Percentiles rank a stretch among this genome's conserved stretches.
Evolutionary conservation across 2,329 filamentous ascomycete genomes (phyloP).

Genomic region (Microdochium bolleyi): DNA sequence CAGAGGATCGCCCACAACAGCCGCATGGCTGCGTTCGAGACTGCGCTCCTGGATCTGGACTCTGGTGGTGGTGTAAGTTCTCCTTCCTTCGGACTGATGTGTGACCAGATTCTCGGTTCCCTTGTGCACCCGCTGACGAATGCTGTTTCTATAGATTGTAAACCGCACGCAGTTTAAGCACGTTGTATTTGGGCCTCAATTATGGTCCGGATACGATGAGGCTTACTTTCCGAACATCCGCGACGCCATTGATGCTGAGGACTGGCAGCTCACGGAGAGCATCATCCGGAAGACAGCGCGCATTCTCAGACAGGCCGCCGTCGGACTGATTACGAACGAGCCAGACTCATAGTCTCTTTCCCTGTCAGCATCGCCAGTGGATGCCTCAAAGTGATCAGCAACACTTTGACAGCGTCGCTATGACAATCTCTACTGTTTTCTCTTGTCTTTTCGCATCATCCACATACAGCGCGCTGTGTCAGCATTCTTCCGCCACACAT

Average conservation of each 20-base stretch:
- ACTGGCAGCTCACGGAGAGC: constrained; percentile 61
- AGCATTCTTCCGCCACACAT: background rate
- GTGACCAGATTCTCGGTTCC: background rate
- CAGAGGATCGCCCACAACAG: constrained; percentile 71
- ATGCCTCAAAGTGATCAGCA: background rate
- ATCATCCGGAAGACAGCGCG: constrained; percentile 65
- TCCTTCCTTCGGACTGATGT: background rate
- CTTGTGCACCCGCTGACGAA: constrained; percentile 7
- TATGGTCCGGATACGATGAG: constrained; percentile 63
- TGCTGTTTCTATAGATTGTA: constrained; percentile 49
- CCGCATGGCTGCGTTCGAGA: constrained; percentile 75
- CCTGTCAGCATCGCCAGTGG: too few relatives aligned
- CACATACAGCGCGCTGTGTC: background rate
- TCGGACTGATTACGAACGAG: background rate
- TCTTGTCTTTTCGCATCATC: background rate
- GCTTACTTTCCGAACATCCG: constrained; percentile 76
- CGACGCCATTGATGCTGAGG: constrained; percentile 64
- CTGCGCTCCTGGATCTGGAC: constrained; percentile 70
- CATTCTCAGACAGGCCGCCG: constrained; percentile 55
- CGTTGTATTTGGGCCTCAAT: constrained; percentile 76
- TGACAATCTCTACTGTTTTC: background rate
- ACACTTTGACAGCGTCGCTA: background rate
- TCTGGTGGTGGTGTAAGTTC: constrained; percentile 63
- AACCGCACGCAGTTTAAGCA: constrained; percentile 93
- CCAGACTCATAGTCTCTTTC: background rate